Base-by-base conservation (phyloP, 2,329 filamentous ascomycete species). In the Biscogniauxia mediterranea region DNA sequence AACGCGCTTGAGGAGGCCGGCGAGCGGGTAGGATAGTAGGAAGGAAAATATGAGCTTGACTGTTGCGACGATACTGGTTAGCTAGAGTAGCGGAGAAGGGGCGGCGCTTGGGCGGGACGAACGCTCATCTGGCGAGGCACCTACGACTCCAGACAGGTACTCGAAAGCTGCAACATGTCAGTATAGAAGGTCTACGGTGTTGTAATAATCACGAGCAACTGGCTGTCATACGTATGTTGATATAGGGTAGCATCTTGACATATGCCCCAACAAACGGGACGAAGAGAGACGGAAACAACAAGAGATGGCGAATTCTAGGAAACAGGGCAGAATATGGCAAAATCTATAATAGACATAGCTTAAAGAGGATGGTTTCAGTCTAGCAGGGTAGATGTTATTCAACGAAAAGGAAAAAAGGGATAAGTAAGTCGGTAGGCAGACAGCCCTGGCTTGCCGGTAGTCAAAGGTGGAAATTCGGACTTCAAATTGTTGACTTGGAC, bases 11-110 rank as follows among this genome's bases (percentile, higher is more conserved):
- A 99, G 83, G 25, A 96, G 75, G 23, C 85, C 95, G 54, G 95
- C 92, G 58, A 99, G 83, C 2, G 95, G 95, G 73, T 96, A 99
- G 11, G 95, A 98, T 49, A 97, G 77, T 54, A 99, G 82, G 76
- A 98, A 96, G 6, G 91, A 92, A 74, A 88, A 89, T 70, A 97
- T 89, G 69, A 98, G 89, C 76, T 99, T 99, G 69, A 99, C 93
- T 97, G 69, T 60, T 8, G 54, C n/a, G 9, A 23, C 38, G 6
- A 50, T 57, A 54, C 66, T 61, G 67, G 65, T 38, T 58, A 32
- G 32, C 62, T 53, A 50, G 5, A 60, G 46, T 23, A 9, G 23
- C n/a, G 42, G 28, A 38, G 26, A 51, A 28, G 15, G 26, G 11
- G 26, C 8, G 19, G 52, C 5, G 13, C 23, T 32, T 38, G 55